Evolutionary conservation across 768 basidiomycete genomes (phyloP), one percentile per base, ranked within the genome.

Genomic region (Pleurotus tuoliensis): DNA sequence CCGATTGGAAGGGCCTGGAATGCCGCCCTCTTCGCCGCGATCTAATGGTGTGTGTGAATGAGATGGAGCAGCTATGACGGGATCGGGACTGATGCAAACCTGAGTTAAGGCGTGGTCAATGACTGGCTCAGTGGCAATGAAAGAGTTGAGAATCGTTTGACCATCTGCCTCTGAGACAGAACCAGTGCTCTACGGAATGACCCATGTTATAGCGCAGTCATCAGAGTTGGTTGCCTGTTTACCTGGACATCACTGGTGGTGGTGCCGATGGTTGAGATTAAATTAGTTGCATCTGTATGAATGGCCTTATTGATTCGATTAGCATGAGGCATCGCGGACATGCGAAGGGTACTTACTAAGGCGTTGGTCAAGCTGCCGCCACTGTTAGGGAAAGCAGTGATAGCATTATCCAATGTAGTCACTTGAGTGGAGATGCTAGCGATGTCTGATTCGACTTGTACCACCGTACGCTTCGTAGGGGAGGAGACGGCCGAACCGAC

Each of bases 191-290:
- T 52, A 41, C 0, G 6, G 25, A n/a, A 34, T 16, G 30, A 2
- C 47, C 18, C 30, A 9, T 34, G 30, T 34, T 11, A 24, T 1
- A 5, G 24, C 1, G 47, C 16, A 11, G 47, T 27, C 16, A 27
- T 20, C 16, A 16, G 7, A 47, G 13, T 15, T 15, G 15, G 18
- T 2, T 8, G 18, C 6, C 47, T 47, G 27, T 63, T 6, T 46
- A 72, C 71, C 18, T 59, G 62, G 6, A 67, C 64, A 57, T 70
- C 67, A 22, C 57, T 60, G 1, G 71, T 69, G 13, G 62, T 64
- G 3, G 57, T 60, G 25, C 55, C 57, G 12, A 74, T 37, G 0
- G 67, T 60, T 7, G 61, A 48, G 13, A 41, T 56, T 38, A 74
- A 55, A 39, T 13, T 58, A 2, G 46, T 47, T 15, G 69, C 64